phyloP scores from a whole-genome alignment of 176 grass and related monocot genomes.

The Rhipidocladum racemiflorum region DNA sequence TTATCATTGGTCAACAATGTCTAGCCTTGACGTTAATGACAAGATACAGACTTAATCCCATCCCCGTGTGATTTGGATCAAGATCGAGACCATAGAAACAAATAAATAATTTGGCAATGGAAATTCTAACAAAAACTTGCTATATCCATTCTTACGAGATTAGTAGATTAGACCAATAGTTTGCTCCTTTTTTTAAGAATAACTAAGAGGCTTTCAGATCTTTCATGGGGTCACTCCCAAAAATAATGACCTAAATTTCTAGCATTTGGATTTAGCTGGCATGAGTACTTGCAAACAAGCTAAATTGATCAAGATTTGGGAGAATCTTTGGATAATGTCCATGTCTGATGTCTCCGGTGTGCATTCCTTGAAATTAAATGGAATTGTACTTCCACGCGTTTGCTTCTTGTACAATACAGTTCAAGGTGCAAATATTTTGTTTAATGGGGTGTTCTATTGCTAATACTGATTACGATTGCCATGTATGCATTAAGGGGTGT shows the following conservation, averaged over 20 bases:
- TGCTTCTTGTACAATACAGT: not conserved
- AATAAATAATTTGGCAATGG: not conserved
- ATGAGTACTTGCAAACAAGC: conserved; percentile 5
- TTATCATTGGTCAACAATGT: conserved; percentile 23
- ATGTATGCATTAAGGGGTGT: conserved; percentile 3
- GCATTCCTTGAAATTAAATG: conserved; percentile 13
- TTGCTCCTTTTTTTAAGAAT: not conserved
- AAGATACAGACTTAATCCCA: conserved; percentile 10
- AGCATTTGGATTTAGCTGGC: conserved; percentile 19
- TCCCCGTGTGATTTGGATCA: not conserved
- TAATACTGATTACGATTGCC: not conserved
- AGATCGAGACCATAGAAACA: not conserved
- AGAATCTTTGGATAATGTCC: conserved; percentile 28
- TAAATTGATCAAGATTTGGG: not conserved
- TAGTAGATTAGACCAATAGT: not conserved
- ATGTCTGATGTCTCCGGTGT: not conserved
- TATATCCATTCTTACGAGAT: conserved; percentile 6
- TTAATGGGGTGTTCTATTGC: not conserved
- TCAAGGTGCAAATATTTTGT: conserved; percentile 19
- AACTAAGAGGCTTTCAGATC: conserved; percentile 22
- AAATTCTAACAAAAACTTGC: not conserved
- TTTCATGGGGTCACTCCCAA: not conserved
- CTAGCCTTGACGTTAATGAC: conserved; percentile 23
- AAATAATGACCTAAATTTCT: not conserved
- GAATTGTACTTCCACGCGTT: conserved; percentile 9